Evolutionary conservation across 208 protist genomes (phyloP).

Genomic region (Crithidia fasciculata): DNA sequence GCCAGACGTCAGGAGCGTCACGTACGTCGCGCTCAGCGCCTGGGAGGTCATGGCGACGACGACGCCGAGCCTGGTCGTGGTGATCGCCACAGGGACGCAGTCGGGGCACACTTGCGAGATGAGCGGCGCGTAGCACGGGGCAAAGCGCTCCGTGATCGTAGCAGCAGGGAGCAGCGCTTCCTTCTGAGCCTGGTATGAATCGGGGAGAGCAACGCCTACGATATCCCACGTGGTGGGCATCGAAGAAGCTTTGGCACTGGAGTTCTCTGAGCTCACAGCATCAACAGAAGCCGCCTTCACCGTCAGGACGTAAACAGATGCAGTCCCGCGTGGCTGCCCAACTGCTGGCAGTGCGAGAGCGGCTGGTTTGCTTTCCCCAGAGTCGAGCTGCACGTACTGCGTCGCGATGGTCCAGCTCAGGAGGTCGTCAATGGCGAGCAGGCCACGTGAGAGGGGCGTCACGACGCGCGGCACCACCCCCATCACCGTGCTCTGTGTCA

Average conservation of each 20-base stretch:
- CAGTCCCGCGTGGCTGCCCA: background rate
- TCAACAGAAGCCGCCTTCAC: background rate
- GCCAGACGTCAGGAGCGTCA: conserved; percentile 1
- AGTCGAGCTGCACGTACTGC: background rate
- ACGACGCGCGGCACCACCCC: background rate
- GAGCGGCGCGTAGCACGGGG: background rate
- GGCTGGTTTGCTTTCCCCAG: too few relatives aligned
- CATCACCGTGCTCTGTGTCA: background rate
- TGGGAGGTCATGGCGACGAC: conserved; percentile 1
- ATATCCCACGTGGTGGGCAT: conserved; percentile 13
- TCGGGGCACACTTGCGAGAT: background rate
- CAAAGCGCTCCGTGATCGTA: conserved; percentile 6
- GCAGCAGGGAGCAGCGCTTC: background rate
- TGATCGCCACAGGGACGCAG: conserved; percentile 10
- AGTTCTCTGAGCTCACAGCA: background rate
- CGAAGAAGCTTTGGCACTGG: background rate
- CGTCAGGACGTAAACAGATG: background rate
- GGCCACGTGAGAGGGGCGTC: conserved; percentile 2
- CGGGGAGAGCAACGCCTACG: background rate
- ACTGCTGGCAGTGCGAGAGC: background rate
- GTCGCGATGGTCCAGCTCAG: background rate
- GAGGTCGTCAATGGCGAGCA: background rate
- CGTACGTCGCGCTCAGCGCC: background rate
- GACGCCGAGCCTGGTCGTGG: conserved; percentile 3
- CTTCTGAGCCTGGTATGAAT: background rate